Evolutionary conservation across 2,329 filamentous ascomycete genomes (phyloP), one percentile per base, ranked within the genome.

Genomic region (Diaporthe longicolla): DNA sequence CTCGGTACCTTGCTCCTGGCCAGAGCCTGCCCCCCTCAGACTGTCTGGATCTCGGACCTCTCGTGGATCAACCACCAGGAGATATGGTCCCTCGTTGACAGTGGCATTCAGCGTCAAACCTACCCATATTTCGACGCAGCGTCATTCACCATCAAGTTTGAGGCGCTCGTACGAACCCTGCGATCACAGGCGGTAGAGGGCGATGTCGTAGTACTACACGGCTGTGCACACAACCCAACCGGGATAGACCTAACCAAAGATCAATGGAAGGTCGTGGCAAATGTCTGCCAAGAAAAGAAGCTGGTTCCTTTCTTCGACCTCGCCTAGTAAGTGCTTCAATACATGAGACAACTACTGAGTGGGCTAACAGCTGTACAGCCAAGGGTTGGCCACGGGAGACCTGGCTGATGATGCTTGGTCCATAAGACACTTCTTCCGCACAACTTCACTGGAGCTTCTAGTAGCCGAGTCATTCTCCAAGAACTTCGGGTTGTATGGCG

Each of bases 51-150:
- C 21, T 59, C 55, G 13, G 32, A 59, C 9, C 32, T 15, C 4
- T 40, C 55, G 11, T 59, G 55, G 55, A 59, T 59, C 32, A 59
- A 59, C 21, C 55, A 59, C 32, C 32, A 59, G 26, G 55, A 59
- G 32, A 59, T 59, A 37, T 59, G 55, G 55, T 17, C 40, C 55
- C 55, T 59, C 24, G 55, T 59, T 24, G 55, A 59, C 11, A 40
- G 21, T 2, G 24, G 10, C 11, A 59, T 59, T 40, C 55, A 59
- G 9, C 32, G 55, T 24, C 55, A 15, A 1, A 40, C 55, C 11
- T 59, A 59, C 6, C 55, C 55, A 37, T 59, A 59, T 21, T 59
- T 59, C 32, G 24, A 59, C 17, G 32, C 55, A 21, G 32, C 13
- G 21, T 59, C 55, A 15, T 59, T 59, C 32, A 59, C 21, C n/a